Conservation (phyloP, 164 flowering plant species). For the Nymphaea thermarum region DNA sequence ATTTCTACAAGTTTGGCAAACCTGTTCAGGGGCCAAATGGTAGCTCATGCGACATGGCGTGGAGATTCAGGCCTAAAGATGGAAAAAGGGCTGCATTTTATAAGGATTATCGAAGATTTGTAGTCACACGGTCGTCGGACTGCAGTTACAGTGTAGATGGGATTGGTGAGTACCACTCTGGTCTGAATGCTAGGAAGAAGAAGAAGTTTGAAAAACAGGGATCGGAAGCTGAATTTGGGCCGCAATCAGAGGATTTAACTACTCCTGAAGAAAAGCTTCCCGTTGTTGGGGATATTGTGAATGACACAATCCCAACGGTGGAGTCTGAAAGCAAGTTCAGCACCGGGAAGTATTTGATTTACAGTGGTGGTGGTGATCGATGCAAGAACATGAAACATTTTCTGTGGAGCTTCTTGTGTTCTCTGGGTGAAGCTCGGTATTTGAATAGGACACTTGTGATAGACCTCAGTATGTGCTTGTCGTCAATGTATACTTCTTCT, state of each 20-base stretch:
- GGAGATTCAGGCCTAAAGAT: conserved; percentile 90
- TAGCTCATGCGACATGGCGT: conserved; percentile 84
- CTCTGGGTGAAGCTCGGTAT: conserved; percentile 88
- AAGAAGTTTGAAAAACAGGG: conserved; percentile 39
- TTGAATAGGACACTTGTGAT: conserved; percentile 77
- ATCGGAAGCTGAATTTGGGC: conserved; percentile 29
- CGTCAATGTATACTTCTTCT: conserved; percentile 56
- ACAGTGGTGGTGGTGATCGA: conserved; percentile 76
- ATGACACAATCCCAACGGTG: conserved; percentile 64
- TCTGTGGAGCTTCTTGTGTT: conserved; percentile 89
- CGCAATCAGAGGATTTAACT: background rate
- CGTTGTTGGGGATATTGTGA: conserved; percentile 30
- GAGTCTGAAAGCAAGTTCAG: conserved; percentile 63
- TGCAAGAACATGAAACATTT: conserved; percentile 93
- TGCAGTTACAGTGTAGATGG: conserved; percentile 44
- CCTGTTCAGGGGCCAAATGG: conserved; percentile 53
- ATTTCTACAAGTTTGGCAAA: conserved; percentile 81
- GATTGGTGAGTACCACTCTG: conserved; percentile 80
- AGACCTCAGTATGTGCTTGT: conserved; percentile 71
- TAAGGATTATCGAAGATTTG: conserved; percentile 81
- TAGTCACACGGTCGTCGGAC: conserved; percentile 39
- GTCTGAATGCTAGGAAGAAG: conserved; percentile 78
- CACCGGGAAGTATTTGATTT: conserved; percentile 59
- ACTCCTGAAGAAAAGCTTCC: conserved; percentile 1
- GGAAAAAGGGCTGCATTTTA: conserved; percentile 73